phyloP scores from a whole-genome alignment of 2,329 filamentous ascomycete species.

The Tympanopsis confertula region DNA sequence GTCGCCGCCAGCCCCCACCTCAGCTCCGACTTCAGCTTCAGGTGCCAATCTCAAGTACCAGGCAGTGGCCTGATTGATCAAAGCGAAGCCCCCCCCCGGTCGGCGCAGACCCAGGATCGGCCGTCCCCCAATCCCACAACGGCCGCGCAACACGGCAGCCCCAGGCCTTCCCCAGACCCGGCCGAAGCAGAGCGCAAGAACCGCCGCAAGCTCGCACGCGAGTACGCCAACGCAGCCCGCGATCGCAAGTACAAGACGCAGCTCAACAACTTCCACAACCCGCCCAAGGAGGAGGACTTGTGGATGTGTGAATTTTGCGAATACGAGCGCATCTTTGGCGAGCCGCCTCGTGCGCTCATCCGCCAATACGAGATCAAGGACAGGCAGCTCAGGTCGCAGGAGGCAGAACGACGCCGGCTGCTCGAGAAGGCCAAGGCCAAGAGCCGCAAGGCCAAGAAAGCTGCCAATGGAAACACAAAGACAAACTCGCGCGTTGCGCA shows the following conservation, averaged over 20 bases:
- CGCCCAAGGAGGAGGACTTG: conserved; percentile 33
- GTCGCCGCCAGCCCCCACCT: too few relatives aligned
- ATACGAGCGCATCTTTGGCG: conserved; percentile 59
- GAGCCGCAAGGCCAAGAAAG: conserved; percentile 33
- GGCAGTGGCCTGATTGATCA: background rate
- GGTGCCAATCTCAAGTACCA: too few relatives aligned
- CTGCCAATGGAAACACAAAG: background rate
- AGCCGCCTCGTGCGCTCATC: conserved; percentile 50
- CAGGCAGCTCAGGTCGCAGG: conserved; percentile 25
- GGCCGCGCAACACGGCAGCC: too few relatives aligned
- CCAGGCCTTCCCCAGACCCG: too few relatives aligned
- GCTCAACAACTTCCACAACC: conserved; percentile 48
- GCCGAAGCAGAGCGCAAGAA: conserved; percentile 31
- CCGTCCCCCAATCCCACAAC: too few relatives aligned
- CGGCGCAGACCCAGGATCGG: background rate
- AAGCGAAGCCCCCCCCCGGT: background rate
- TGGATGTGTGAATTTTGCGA: conserved; percentile 67
- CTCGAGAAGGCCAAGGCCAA: conserved; percentile 62
- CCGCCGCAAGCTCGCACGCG: conserved; percentile 38
- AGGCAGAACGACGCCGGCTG: conserved; percentile 40
- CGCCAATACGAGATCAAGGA: conserved; percentile 61
- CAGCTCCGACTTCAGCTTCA: too few relatives aligned
- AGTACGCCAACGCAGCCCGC: conserved; percentile 47
- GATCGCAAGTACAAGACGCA: conserved; percentile 52
- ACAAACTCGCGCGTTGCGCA: background rate